These are phyloP conservation scores for Suaeda aralocaspica DNA, from an alignment of 148 eudicot species.

Conservation along the genomic window DNA sequence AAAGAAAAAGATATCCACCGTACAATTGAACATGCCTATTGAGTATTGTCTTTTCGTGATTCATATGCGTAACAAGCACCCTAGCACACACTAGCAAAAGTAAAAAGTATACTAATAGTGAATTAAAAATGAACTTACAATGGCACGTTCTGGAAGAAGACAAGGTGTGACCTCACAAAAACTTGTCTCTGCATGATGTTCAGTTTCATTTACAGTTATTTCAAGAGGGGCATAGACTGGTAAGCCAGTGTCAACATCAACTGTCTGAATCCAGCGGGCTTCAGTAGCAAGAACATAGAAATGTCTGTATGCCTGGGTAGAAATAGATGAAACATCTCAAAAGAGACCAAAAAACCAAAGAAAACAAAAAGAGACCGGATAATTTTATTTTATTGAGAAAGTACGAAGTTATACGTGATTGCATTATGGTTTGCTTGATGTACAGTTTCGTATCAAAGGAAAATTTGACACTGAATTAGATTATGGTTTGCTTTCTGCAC, in stretches of 20 bases:
- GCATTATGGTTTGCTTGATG: neutral
- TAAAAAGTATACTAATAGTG: neutral
- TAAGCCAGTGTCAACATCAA: slow-evolving; percentile 92
- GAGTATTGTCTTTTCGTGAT: neutral
- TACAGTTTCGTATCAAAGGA: neutral
- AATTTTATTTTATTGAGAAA: no score
- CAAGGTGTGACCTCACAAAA: slow-evolving; percentile 92
- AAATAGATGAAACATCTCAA: slow-evolving; percentile 5
- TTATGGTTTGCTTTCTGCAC: neutral
- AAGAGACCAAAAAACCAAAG: neutral
- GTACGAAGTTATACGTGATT: no score
- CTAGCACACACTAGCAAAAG: slow-evolving; percentile 2
- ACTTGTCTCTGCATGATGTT: slow-evolving; percentile 83
- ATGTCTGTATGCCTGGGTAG: slow-evolving; percentile 85
- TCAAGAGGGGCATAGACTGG: slow-evolving; percentile 97
- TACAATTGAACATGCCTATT: neutral
- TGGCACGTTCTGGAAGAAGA: slow-evolving; percentile 87
- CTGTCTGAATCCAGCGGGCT: slow-evolving; percentile 92
- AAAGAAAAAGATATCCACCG: neutral
- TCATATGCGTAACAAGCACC: neutral
- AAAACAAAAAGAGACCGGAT: no score
- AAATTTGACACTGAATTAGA: neutral
- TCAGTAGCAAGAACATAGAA: slow-evolving; percentile 97
- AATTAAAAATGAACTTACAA: slow-evolving; percentile 49
- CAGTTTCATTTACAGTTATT: slow-evolving; percentile 77